A percentile compares a stretch with the other conserved stretches of the same genome.
These are phyloP conservation scores for Xylaria arbuscula DNA, from an alignment of 2,329 filamentous ascomycete genomes.

Conservation along the genomic window DNA sequence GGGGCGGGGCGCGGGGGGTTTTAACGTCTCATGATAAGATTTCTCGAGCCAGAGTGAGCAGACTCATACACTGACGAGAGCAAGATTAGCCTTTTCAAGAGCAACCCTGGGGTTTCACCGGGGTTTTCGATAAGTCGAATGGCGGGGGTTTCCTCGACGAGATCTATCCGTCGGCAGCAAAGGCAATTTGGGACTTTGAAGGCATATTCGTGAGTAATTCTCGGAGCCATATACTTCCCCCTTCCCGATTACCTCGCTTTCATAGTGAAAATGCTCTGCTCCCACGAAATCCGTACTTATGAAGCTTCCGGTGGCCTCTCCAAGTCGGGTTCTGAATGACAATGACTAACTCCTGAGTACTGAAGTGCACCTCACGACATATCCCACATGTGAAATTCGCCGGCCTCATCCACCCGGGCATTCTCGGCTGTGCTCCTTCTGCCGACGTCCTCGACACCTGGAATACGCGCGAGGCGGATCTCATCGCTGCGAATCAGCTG, in stretches of 20 bases:
- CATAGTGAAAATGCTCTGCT: too few species aligned
- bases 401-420: slow-evolving; percentile 90
- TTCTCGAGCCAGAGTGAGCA: background rate
- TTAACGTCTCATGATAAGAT: slow-evolving; percentile 54
- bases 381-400: slow-evolving; percentile 89
- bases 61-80: slow-evolving; percentile 11
- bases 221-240: too few species aligned
- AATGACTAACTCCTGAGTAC: too few species aligned
- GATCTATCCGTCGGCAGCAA: slow-evolving; percentile 80
- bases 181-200: slow-evolving; percentile 70
- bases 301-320: too few species aligned
- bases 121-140: slow-evolving; percentile 81
- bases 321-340: too few species aligned
- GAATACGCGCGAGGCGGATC: slow-evolving; percentile 84
- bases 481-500: slow-evolving; percentile 76
- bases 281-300: too few species aligned
- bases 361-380: slow-evolving; percentile 79
- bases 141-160: slow-evolving; percentile 92
- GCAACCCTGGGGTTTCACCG: slow-evolving; percentile 90
- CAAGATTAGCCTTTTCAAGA: slow-evolving; percentile 76
- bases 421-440: slow-evolving; percentile 88
- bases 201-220: slow-evolving; percentile 53
- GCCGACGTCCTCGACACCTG: slow-evolving; percentile 80
- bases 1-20: too few species aligned
- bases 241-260: too few species aligned